Percentiles rank a stretch among this genome's conserved stretches.
Evolutionary conservation across 2,329 filamentous ascomycete genomes (phyloP).

Genomic region (Anisogramma anomala): DNA sequence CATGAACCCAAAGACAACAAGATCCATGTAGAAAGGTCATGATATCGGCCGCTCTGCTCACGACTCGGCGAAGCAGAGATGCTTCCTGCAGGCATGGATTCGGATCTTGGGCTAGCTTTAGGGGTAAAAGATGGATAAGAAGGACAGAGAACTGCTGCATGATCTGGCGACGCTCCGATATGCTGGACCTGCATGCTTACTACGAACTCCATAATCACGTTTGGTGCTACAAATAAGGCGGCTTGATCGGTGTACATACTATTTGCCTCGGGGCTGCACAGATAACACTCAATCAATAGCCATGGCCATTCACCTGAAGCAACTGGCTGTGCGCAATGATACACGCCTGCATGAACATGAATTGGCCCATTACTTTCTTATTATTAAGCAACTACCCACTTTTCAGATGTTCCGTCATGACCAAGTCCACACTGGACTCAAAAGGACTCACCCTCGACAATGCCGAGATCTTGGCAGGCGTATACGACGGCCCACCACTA

Average conservation of each 20-base stretch:
- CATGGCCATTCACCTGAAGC: neutral
- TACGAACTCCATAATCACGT: neutral
- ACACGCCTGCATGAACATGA: too few relatives aligned
- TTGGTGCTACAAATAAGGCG: neutral
- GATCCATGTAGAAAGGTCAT: constrained; percentile 5
- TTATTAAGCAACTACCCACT: too few relatives aligned
- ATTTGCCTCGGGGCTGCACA: too few relatives aligned
- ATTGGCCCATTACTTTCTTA: too few relatives aligned
- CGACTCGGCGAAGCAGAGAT: too few relatives aligned
- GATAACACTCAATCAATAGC: neutral
- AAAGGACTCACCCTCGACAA: constrained; percentile 3
- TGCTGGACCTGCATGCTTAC: neutral
- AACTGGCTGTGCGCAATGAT: too few relatives aligned
- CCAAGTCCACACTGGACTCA: neutral
- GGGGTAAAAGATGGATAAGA: too few relatives aligned
- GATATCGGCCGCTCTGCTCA: neutral
- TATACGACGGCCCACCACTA: neutral
- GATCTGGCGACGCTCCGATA: too few relatives aligned
- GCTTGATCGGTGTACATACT: constrained; percentile 4
- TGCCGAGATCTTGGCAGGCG: constrained; percentile 5
- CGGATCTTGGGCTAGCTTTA: too few relatives aligned
- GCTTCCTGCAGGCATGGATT: too few relatives aligned
- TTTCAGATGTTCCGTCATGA: neutral
- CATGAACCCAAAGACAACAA: constrained; percentile 7
- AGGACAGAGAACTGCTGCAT: too few relatives aligned